Base-by-base conservation (phyloP, 352 stramenopile species). In the Plasmopara viticola region DNA sequence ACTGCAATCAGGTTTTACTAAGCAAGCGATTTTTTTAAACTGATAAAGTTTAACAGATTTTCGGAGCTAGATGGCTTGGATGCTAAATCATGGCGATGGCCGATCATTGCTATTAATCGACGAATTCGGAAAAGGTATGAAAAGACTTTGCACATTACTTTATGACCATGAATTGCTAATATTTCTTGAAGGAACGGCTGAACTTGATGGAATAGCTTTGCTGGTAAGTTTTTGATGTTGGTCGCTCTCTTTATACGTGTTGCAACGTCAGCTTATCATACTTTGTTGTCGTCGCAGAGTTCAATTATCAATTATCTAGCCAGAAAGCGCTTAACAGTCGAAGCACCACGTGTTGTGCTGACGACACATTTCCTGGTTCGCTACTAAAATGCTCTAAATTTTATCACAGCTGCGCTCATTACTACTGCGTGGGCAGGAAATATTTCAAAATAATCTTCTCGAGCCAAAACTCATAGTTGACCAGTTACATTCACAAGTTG, bases 71-170 rank as follows among this genome's bases (percentile, higher is more conserved):
- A 79, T 95, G 50, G 76, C 80, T 2, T 78, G 78, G 61, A 95
- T 95, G 84, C 58, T 95, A 0, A 84, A 90, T 45, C 74, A 92
- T 28, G 64, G 66, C 35, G 65, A 78, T 45, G 65, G 61, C 17
- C 62, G 56, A 17, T 84, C 78, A 13, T 47, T 95, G n/a, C 78
- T 91, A 18, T 57, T 95, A 31, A 84, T 95, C 40, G 84, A 95
- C 51, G 84, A 95, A 50, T 95, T 93, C 42, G 84, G 82, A 20
- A 95, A 95, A 77, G 84, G 81, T 87, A 60, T 52, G 9, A 10
- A 45, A 28, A 39, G 0, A 3, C 51, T 33, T 10, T 6, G n/a
- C 37, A n/a, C 4, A 28, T 10, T 48, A 9, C 12, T 14, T 9
- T 43, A 20, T 25, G 34, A 33, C 8, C 14, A 28, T 53, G 6